These are phyloP conservation scores for Hygrophorus pudorinus DNA, from an alignment of 768 basidiomycete genomes.

Conservation along the genomic window DNA sequence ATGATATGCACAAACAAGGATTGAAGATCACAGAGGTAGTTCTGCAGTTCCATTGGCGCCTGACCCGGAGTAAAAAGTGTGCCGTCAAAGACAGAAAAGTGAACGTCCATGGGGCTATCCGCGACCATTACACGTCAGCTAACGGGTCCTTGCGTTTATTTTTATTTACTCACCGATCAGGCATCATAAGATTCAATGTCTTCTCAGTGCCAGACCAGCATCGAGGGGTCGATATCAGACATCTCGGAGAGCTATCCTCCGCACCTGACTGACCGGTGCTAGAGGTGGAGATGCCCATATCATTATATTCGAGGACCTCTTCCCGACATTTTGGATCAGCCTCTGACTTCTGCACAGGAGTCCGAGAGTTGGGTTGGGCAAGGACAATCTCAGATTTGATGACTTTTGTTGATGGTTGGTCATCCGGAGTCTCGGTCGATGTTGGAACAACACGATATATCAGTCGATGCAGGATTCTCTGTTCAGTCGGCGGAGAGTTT, in stretches of 20 bases:
- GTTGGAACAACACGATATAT: constrained; percentile 31
- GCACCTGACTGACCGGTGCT: background rate
- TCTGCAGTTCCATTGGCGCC: constrained; percentile 32
- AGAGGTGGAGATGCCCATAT: background rate
- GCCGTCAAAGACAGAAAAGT: constrained; percentile 31
- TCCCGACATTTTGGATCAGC: background rate
- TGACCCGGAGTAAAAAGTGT: constrained; percentile 15
- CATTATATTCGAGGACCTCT: background rate
- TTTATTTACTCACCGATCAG: constrained; percentile 36
- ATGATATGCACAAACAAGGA: constrained; percentile 29
- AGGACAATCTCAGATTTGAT: constrained; percentile 33
- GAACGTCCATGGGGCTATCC: constrained; percentile 48
- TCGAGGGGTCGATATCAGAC: constrained; percentile 8
- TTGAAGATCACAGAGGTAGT: constrained; percentile 30
- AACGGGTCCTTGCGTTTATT: constrained; percentile 1
- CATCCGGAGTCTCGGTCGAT: background rate
- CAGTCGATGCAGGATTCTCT: constrained; percentile 34
- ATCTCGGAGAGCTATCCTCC: background rate
- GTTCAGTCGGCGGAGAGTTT: constrained; percentile 19
- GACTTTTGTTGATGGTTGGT: constrained; percentile 10
- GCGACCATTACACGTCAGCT: background rate
- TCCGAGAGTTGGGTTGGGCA: constrained; percentile 3
- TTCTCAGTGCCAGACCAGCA: constrained; percentile 29
- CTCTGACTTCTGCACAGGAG: no score
- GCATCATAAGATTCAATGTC: constrained; percentile 41